Evolutionary conservation across 2,329 filamentous ascomycete genomes (phyloP), one percentile per base, ranked within the genome.

Genomic region (Trichoderma sp.): DNA sequence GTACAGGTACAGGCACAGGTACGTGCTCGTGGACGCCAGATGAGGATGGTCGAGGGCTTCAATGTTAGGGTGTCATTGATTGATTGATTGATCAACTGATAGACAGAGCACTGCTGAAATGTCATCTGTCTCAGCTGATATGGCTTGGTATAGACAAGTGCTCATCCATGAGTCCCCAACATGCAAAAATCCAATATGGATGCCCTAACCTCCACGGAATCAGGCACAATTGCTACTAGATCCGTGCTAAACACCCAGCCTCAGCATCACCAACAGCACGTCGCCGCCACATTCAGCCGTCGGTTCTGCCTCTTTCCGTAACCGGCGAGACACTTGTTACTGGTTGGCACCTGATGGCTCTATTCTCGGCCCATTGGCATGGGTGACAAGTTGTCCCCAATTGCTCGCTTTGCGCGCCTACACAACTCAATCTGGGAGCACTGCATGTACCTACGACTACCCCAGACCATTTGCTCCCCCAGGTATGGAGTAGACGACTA

Each of bases 331-430:
- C 7, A 34, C 30, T 10, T 34, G 9, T 7, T 30, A 14, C 10
- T 14, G 34, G 34, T 39, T 14, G 56, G 28, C 44, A 39, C 56
- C 56, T 10, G 24, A 39, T 48, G 55, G 41, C 56, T 47, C 26
- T 34, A 39, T 59, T 59, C 28, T 51, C 48, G 41, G 48, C 41
- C 50, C 50, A 28, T 55, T 55, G 50, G 19, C 50, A 30, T 47
- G n/a, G 26, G 48, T n/a, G 10, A 26, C 24, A 26, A 5, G 5
- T 3, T 6, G n/a, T 34, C 30, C 26, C 41, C 41, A 63, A 55
- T 63, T 47, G 59, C 48, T 45, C 39, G 59, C 59, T 54, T 54
- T 54, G n/a, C 45, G 59, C 59, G 59, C 59, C 39, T 62, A 55
- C 15, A 24, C 5, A 17, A 24, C 4, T 59, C 41, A 5, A 2